A percentile compares a stretch with the other conserved stretches of the same genome.
These are phyloP conservation scores for Psilocybe cubensis DNA, from an alignment of 768 basidiomycete genomes.

Conservation along the genomic window DNA sequence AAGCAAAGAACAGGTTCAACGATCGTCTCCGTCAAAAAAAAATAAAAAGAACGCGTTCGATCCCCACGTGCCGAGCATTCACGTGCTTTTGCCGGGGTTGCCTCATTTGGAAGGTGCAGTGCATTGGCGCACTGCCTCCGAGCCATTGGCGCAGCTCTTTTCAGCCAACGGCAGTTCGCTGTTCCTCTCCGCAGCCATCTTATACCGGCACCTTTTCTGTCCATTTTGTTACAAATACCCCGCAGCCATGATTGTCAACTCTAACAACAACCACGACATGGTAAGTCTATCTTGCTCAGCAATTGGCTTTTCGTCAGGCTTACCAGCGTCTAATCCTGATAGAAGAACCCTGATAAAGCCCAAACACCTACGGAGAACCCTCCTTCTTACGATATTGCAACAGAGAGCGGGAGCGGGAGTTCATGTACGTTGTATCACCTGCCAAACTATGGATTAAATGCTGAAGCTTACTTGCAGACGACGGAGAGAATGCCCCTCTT, in stretches of 20 bases:
- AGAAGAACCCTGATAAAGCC: background rate
- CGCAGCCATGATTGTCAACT: slow-evolving; percentile 28
- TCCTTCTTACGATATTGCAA: slow-evolving; percentile 51
- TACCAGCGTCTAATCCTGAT: slow-evolving; percentile 12
- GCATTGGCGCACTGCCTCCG: slow-evolving; percentile 8
- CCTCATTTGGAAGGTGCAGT: slow-evolving; percentile 4
- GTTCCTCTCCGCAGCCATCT: slow-evolving; percentile 9
- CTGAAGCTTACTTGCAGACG: background rate
- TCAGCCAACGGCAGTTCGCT: background rate
- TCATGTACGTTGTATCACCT: slow-evolving; percentile 26
- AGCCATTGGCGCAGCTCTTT: background rate
- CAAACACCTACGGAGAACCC: slow-evolving; percentile 39
- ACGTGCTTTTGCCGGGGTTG: slow-evolving; percentile 7
- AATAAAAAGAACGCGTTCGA: slow-evolving; percentile 17
- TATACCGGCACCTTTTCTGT: background rate
- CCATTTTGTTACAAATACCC: slow-evolving; percentile 8
- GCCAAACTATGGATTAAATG: background rate
- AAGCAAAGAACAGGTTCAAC: background rate
- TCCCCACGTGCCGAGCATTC: slow-evolving; percentile 13
- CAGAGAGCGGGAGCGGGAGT: slow-evolving; percentile 29
- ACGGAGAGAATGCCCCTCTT: slow-evolving; percentile 5
- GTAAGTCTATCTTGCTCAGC: slow-evolving; percentile 11
- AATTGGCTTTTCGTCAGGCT: background rate
- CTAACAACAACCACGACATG: slow-evolving; percentile 25
- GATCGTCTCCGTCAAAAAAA: slow-evolving; percentile 4